Conservation (phyloP, 768 basidiomycete species). For the Boletus vinaceobasis region DNA sequence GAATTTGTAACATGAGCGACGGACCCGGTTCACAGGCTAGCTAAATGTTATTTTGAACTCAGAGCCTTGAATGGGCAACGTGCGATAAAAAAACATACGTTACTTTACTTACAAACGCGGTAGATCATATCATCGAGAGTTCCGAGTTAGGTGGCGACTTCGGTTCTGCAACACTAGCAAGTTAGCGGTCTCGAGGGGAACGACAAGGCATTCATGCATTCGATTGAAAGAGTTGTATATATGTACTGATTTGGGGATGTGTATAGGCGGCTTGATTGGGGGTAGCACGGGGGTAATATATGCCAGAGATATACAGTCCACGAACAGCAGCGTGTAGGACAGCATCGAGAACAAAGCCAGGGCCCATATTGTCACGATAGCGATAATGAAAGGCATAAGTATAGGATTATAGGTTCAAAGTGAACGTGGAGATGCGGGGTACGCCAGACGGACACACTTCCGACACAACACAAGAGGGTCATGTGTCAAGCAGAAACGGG, state of each 20-base stretch:
- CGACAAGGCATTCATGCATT: background rate
- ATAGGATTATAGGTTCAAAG: constrained; percentile 29
- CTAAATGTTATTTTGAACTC: background rate
- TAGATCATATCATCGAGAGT: background rate
- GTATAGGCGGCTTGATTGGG: constrained; percentile 7
- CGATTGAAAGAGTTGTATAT: constrained; percentile 8
- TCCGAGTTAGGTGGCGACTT: background rate
- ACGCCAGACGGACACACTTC: constrained; percentile 22
- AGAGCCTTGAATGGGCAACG: background rate
- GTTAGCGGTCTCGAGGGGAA: constrained; percentile 7
- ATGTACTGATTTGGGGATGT: constrained; percentile 7
- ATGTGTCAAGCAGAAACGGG: constrained; percentile 33
- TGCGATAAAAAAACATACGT: background rate
- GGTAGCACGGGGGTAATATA: constrained; percentile 23
- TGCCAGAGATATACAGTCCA: constrained; percentile 23
- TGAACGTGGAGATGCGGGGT: constrained; percentile 24
- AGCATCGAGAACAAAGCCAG: constrained; percentile 25
- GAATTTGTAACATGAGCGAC: background rate
- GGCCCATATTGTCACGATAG: constrained; percentile 21
- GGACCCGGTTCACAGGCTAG: background rate
- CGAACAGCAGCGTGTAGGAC: constrained; percentile 11
- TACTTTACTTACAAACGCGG: background rate
- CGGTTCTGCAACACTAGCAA: too few relatives aligned
- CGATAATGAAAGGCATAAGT: constrained; percentile 31
- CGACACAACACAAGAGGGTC: constrained; percentile 19